These are phyloP conservation scores for Basidiobolus heterosporus DNA, from an alignment of 371 early-diverging fungal species.

Conservation along the genomic window DNA sequence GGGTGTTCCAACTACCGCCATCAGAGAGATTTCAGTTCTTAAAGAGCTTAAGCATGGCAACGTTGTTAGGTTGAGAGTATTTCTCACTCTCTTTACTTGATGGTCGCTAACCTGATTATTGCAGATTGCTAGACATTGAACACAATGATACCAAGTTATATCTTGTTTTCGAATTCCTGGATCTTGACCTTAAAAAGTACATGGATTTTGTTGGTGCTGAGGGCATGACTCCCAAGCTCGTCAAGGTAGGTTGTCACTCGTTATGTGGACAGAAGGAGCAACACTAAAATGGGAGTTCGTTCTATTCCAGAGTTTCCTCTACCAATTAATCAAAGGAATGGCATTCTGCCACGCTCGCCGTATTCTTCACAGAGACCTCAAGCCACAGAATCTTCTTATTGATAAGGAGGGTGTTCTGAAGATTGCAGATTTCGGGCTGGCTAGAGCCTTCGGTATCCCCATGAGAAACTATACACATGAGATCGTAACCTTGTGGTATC, in stretches of 20 bases:
- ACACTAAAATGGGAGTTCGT: too few species aligned
- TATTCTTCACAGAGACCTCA: constrained; percentile 82
- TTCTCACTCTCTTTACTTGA: not conserved
- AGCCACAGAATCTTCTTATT: constrained; percentile 88
- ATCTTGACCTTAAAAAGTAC: constrained; percentile 88
- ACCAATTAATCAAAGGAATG: constrained; percentile 70
- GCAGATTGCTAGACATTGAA: constrained; percentile 78
- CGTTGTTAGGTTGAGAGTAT: constrained; percentile 52
- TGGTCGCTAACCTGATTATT: not conserved
- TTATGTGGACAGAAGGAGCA: too few species aligned
- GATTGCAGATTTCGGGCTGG: constrained; percentile 92
- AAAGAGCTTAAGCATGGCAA: constrained; percentile 87
- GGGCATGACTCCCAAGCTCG: not conserved
- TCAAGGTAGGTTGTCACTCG: constrained; percentile 5
- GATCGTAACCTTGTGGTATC: constrained; percentile 96
- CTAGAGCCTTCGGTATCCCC: constrained; percentile 76
- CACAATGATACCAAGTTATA: constrained; percentile 80
- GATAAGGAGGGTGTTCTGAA: constrained; percentile 73
- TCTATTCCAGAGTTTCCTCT: constrained; percentile 64
- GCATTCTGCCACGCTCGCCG: constrained; percentile 75
- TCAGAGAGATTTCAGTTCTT: constrained; percentile 94
- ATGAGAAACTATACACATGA: constrained; percentile 88
- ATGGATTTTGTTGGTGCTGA: constrained; percentile 38
- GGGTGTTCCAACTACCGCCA: constrained; percentile 88
- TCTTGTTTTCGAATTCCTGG: constrained; percentile 92